Conservation (phyloP, 768 basidiomycete species). For the Suillus lakei region DNA sequence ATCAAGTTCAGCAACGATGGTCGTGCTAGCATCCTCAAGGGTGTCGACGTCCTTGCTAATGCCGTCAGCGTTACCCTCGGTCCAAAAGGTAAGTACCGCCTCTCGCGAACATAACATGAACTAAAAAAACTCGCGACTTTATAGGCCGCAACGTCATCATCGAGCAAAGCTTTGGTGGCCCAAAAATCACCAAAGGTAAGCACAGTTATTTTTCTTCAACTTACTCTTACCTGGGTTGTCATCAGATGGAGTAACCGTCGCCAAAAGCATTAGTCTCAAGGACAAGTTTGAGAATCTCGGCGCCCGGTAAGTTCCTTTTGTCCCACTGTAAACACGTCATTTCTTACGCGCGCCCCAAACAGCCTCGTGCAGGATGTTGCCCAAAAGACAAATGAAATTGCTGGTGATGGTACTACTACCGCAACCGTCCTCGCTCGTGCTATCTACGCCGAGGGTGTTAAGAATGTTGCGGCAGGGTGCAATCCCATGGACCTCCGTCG, state of each 20-base stretch:
- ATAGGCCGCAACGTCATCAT: constrained; percentile 97
- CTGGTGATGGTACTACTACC: constrained; percentile 98
- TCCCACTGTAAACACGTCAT: not conserved
- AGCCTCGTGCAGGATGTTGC: constrained; percentile 96
- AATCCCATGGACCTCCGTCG: constrained; percentile 99
- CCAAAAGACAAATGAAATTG: constrained; percentile 94
- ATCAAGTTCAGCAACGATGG: constrained; percentile 97
- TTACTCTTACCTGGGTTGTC: constrained; percentile 1
- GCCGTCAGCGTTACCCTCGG: constrained; percentile 96
- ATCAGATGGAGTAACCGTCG: constrained; percentile 95
- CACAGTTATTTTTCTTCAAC: constrained; percentile 16
- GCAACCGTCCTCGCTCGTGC: constrained; percentile 96
- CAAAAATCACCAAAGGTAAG: constrained; percentile 95
- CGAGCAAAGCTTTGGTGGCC: constrained; percentile 87
- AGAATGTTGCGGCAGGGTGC: constrained; percentile 98
- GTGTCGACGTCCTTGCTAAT: constrained; percentile 96
- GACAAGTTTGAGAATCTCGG: constrained; percentile 99
- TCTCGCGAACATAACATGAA: constrained; percentile 16
- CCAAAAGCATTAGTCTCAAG: constrained; percentile 91
- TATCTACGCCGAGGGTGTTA: constrained; percentile 98
- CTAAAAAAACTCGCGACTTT: not conserved
- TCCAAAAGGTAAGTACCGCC: constrained; percentile 73
- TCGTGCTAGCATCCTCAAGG: constrained; percentile 89
- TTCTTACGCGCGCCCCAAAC: constrained; percentile 11
- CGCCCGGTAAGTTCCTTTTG: constrained; percentile 73